Evolutionary conservation across 805 yeast genomes (phyloP).

Genomic region (Wickerhamomyces ciferrii): DNA sequence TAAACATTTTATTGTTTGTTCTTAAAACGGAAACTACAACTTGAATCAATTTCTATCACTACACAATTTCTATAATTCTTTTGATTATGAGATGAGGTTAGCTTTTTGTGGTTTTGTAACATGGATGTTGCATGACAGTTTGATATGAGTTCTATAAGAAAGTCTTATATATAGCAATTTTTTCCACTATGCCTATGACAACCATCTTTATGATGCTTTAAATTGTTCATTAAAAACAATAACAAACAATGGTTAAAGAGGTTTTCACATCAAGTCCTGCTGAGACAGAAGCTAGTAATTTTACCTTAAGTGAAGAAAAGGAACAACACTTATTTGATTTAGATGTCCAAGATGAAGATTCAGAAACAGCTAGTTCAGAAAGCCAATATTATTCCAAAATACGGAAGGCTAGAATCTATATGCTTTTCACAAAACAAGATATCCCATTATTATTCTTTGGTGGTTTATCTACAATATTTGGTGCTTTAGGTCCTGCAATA

Average conservation of each 20-base stretch:
- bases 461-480: constrained; percentile 33
- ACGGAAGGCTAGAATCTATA: constrained; percentile 13
- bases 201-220: neutral
- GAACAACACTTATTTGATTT: neutral
- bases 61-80: too few species aligned
- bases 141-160: too few species aligned
- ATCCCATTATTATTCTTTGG: constrained; percentile 22
- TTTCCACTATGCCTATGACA: too few species aligned
- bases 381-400: constrained; percentile 4
- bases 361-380: neutral
- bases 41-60: neutral
- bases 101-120: neutral
- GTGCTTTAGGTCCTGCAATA: constrained; percentile 57
- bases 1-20: neutral
- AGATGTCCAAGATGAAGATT: constrained; percentile 1
- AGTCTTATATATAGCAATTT: too few species aligned
- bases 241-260: neutral
- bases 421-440: constrained; percentile 21
- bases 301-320: neutral
- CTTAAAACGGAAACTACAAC: neutral
- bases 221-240: too few species aligned
- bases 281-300: neutral
- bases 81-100: neutral
- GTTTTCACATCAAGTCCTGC: neutral
- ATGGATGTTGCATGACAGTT: neutral